These are phyloP conservation scores for Lepidium sativum DNA, from an alignment of 345 rosid genomes.

Conservation along the genomic window DNA sequence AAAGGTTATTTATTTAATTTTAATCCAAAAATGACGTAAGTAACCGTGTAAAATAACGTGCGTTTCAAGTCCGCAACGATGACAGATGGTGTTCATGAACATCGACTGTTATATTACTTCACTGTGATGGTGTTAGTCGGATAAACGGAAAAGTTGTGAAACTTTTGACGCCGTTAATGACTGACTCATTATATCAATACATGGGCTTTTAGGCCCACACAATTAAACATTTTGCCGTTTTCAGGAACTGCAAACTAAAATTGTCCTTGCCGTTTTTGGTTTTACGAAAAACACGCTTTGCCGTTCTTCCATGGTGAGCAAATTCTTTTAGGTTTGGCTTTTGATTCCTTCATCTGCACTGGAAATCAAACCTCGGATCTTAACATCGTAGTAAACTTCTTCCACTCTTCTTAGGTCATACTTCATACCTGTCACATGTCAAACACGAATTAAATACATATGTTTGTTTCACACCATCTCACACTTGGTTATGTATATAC, in stretches of 20 bases:
- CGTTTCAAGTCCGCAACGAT: slow-evolving; percentile 29
- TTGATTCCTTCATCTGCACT: slow-evolving; percentile 31
- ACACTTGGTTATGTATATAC: neutral
- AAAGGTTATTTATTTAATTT: neutral
- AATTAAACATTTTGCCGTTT: neutral
- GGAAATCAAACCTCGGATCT: slow-evolving; percentile 64
- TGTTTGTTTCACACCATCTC: neutral
- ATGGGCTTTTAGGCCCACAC: slow-evolving; percentile 12
- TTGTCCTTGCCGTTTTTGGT: neutral
- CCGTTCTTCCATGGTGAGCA: slow-evolving; percentile 2
- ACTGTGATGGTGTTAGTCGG: neutral
- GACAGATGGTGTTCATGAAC: slow-evolving; percentile 23
- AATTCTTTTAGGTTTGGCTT: slow-evolving; percentile 13
- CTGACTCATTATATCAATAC: neutral
- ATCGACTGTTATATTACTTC: neutral
- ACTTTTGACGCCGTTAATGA: slow-evolving; percentile 12
- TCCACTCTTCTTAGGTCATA: slow-evolving; percentile 81
- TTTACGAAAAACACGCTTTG: neutral
- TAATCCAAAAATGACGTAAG: slow-evolving; percentile 4
- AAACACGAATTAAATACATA: neutral
- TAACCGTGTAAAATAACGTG: slow-evolving; percentile 14
- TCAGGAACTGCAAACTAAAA: neutral
- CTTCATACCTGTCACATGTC: slow-evolving; percentile 53
- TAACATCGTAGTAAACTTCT: slow-evolving; percentile 84
- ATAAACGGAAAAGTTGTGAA: slow-evolving; percentile 18